Percentiles rank a stretch among this genome's conserved stretches.
These are phyloP conservation scores for Plasmodium fragile DNA, from an alignment of 169 alveolate genomes.

Conservation along the genomic window DNA sequence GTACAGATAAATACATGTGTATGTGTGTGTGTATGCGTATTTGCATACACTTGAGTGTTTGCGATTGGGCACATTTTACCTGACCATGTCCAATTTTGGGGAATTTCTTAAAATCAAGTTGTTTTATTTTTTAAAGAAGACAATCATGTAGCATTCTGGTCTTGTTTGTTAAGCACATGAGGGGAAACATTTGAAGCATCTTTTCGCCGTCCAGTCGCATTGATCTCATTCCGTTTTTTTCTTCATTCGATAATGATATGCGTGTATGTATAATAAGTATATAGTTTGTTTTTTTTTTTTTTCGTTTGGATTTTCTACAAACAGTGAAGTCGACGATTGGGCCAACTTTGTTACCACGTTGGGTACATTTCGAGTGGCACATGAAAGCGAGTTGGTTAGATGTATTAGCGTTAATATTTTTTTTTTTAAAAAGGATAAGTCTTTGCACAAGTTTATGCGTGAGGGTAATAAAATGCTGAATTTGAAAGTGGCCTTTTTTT, in stretches of 20 bases:
- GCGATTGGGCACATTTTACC: not conserved
- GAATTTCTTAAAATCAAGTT: not conserved
- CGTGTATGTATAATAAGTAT: not conserved
- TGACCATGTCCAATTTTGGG: not conserved
- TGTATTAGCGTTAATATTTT: not conserved
- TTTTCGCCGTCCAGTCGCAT: not conserved
- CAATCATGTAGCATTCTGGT: not conserved
- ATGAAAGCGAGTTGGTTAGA: not conserved
- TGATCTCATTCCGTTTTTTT: not conserved
- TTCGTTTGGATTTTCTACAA: not conserved
- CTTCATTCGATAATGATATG: not conserved
- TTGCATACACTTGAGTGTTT: not conserved
- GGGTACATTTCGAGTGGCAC: not conserved
- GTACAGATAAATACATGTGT: not conserved
- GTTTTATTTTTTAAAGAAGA: not conserved
- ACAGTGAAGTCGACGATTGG: not conserved
- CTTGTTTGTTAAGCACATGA: not conserved
- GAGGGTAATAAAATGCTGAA: constrained; percentile 6
- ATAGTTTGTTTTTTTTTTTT: not conserved
- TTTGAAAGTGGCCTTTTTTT: constrained; percentile 7
- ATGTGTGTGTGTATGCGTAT: not conserved
- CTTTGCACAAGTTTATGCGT: not conserved
- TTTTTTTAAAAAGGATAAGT: not conserved
- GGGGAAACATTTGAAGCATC: not conserved
- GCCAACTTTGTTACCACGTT: not conserved